Conservation (phyloP, 169 alveolate species). For the Sarcocystis neurona region DNA sequence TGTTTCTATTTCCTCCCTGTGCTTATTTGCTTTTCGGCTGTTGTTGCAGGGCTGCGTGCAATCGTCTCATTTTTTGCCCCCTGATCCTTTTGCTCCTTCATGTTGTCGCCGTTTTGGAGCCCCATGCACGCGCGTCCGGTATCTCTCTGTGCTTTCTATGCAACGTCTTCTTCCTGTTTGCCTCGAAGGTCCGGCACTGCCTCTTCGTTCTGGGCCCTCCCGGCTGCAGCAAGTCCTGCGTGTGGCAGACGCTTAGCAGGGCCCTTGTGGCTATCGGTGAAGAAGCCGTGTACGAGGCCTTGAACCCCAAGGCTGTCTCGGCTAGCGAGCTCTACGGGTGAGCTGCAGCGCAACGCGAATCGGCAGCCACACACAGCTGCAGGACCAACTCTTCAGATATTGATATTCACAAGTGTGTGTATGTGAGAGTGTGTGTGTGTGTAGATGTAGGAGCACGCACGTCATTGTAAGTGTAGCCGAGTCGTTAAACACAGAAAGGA, state of each 20-base stretch:
- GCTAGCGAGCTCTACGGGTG: slow-evolving; percentile 94
- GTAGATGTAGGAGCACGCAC: neutral
- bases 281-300: slow-evolving; percentile 89
- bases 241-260: slow-evolving; percentile 89
- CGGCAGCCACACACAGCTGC: neutral
- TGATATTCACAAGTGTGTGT: neutral
- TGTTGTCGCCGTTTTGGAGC: too few species aligned
- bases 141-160: too few species aligned
- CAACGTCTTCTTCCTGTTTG: slow-evolving; percentile 83
- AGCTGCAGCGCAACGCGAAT: neutral
- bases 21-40: too few species aligned
- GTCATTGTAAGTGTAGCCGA: neutral
- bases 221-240: slow-evolving; percentile 95
- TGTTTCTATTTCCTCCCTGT: too few species aligned
- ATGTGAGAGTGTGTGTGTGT: neutral
- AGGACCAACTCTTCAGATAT: neutral
- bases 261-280: slow-evolving; percentile 82
- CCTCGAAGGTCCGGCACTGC: slow-evolving; percentile 95
- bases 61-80: too few species aligned
- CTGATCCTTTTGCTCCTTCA: too few species aligned
- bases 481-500: neutral
- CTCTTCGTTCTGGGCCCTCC: slow-evolving; percentile 94
- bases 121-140: too few species aligned
- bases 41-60: too few species aligned
- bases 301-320: slow-evolving; percentile 95